Base-by-base conservation (phyloP, 2,329 filamentous ascomycete genomes). In the Volutella citrinella region DNA sequence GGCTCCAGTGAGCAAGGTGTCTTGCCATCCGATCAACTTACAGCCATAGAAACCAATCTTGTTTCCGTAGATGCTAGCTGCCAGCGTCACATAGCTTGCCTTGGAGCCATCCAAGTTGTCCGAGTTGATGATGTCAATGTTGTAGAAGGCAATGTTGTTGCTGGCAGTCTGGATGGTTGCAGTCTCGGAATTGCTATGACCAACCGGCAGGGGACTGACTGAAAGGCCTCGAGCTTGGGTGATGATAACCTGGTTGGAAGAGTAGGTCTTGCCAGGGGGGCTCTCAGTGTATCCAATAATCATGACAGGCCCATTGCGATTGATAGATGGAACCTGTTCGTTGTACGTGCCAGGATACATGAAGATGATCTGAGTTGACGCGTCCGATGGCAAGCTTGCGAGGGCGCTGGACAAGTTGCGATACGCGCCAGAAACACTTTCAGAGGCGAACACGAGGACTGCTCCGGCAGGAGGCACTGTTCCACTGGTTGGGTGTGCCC, bases 141-240 rank as follows among this genome's bases (percentile, higher is more conserved):
- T 83, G 60, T 82, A 82, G 15, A 80, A 60, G 45, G 71, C 73
- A 41, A 80, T 45, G 21, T 43, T 43, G 11, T 39, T 43, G 25
- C 42, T 37, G 27, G 33, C 33, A 4, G 42, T 45, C 10, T 34
- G 32, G 6, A 45, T 35, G 6, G 42, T 45, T 7, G 48, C 48
- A 2, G 48, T 51, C 3, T 51, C 48, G 1, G 48, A 40, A 12
- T 51, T 42, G 28, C 33, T 49, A 20, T 49, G 48, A 4, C 48
- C 48, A 4, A 31, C 23, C 5, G 42, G 36, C 7, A 40, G 37
- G 7, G 42, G 37, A 9, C 42, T 27, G 7, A 45, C 36, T 4
- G 42, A 45, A n/a, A 45, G 23, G 6, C 42, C 42, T 12, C 30
- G 30, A n/a, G 40, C 33, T n/a, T 45, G 42, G n/a, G 42, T 45